phyloP scores from a whole-genome alignment of 805 yeast genomes.

The Ogataea angusta region DNA sequence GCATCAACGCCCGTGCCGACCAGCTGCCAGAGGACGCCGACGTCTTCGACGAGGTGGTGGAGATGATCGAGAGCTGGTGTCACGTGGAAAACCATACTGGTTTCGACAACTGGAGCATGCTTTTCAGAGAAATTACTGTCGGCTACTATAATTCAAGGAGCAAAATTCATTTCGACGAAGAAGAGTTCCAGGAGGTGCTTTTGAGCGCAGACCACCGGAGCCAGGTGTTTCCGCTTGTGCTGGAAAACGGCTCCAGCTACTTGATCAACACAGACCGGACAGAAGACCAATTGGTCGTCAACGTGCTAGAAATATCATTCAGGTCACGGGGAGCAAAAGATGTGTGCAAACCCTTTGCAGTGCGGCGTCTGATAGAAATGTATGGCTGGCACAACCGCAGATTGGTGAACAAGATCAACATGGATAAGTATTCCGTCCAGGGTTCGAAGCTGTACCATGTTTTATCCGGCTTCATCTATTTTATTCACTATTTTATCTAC shows the following conservation, averaged over 20 bases:
- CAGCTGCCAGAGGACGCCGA: constrained; percentile 25
- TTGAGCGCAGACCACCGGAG: constrained; percentile 25
- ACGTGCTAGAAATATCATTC: constrained; percentile 28
- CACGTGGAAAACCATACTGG: constrained; percentile 19
- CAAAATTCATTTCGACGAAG: constrained; percentile 32
- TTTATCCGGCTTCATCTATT: constrained; percentile 25
- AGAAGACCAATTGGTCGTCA: constrained; percentile 17
- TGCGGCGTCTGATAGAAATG: constrained; percentile 30
- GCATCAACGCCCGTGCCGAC: constrained; percentile 16
- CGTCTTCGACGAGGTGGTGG: constrained; percentile 30
- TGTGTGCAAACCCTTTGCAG: constrained; percentile 26
- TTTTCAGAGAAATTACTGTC: constrained; percentile 28
- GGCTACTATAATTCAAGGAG: constrained; percentile 26
- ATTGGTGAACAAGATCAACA: constrained; percentile 24
- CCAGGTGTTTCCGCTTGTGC: constrained; percentile 32
- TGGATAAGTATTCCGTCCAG: constrained; percentile 20
- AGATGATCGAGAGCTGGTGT: constrained; percentile 29
- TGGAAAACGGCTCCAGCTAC: constrained; percentile 30
- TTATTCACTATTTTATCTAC: constrained; percentile 27
- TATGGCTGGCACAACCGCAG: constrained; percentile 30
- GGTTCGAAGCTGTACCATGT: constrained; percentile 25
- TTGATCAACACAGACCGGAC: constrained; percentile 27
- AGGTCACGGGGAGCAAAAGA: constrained; percentile 26
- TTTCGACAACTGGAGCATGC: constrained; percentile 20
- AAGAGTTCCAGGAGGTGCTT: constrained; percentile 26